Conservation (phyloP, 169 alveolate genomes). For the Plasmodium vinckei region DNA sequence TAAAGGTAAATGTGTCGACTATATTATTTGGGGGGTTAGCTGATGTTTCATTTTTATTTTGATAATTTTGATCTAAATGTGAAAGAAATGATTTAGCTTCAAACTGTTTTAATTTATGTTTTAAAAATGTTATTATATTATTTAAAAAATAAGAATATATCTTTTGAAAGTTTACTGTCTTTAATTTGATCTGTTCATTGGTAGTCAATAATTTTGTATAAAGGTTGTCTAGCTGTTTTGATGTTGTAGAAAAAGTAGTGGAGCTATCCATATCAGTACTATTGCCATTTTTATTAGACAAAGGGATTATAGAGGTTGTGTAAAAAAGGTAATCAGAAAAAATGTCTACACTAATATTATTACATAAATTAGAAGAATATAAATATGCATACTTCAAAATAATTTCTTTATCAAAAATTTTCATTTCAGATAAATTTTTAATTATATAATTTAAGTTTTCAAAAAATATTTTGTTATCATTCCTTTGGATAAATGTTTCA, state of each 20-base stretch:
- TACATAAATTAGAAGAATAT: conserved; percentile 12
- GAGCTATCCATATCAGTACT: neutral
- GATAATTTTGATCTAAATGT: conserved; percentile 4
- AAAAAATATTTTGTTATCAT: neutral
- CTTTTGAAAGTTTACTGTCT: conserved; percentile 20
- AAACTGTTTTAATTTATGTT: conserved; percentile 7
- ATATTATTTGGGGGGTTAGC: neutral
- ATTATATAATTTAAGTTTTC: conserved; percentile 28
- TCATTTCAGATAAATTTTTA: conserved; percentile 66
- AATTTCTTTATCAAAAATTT: conserved; percentile 39
- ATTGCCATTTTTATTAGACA: neutral
- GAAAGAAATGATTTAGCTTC: conserved; percentile 34
- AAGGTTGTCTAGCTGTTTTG: too few species aligned
- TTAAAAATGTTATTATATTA: conserved; percentile 19
- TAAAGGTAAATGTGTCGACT: conserved; percentile 31
- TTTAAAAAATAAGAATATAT: conserved; percentile 36
- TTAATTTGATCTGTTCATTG: conserved; percentile 10
- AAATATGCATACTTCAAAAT: conserved; percentile 29
- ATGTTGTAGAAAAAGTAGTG: too few species aligned
- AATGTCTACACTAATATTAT: conserved; percentile 6
- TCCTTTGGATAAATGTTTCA: neutral
- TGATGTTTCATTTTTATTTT: conserved; percentile 2
- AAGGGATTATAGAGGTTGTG: conserved; percentile 15
- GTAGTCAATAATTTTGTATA: conserved; percentile 11
- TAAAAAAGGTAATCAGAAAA: conserved; percentile 42